Evolutionary conservation across 2,329 filamentous ascomycete genomes (phyloP).

Genomic region (Orbilia brochopaga): DNA sequence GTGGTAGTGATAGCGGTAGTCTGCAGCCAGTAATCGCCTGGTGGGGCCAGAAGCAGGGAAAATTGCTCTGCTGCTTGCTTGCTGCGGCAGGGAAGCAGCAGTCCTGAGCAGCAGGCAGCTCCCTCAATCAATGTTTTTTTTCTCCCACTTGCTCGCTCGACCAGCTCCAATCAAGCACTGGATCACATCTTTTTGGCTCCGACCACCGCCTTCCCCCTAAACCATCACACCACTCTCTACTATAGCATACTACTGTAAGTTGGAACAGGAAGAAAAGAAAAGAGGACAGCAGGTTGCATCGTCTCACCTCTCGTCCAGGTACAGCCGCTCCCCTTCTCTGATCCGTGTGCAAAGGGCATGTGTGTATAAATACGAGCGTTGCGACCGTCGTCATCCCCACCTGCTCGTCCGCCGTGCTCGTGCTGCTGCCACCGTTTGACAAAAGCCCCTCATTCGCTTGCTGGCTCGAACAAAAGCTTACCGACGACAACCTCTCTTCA

Average conservation of each 20-base stretch:
- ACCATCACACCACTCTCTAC: slow-evolving; percentile 48
- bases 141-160: slow-evolving; percentile 40
- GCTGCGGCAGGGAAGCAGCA: too few relatives aligned
- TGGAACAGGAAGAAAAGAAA: slow-evolving; percentile 2
- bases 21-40: too few relatives aligned
- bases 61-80: slow-evolving; percentile 6
- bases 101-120: background rate
- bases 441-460: slow-evolving; percentile 32
- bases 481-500: slow-evolving; percentile 7
- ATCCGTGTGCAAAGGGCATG: background rate
- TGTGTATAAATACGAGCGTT: slow-evolving; percentile 36
- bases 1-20: slow-evolving; percentile 5
- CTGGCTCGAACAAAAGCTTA: slow-evolving; percentile 23
- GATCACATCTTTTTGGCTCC: background rate
- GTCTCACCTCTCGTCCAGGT: slow-evolving; percentile 30
- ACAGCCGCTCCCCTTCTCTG: background rate
- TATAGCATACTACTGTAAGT: too few relatives aligned
- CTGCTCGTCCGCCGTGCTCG: slow-evolving; percentile 12
- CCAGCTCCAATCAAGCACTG: slow-evolving; percentile 35
- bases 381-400: background rate
- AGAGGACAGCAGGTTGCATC: slow-evolving; percentile 5
- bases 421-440: slow-evolving; percentile 24
- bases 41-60: slow-evolving; percentile 30
- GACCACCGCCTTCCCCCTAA: slow-evolving; percentile 38
- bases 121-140: background rate